Evolutionary conservation across 768 basidiomycete species (phyloP), one percentile per base, ranked within the genome.

Genomic region (Kwoniella dendrophila): DNA sequence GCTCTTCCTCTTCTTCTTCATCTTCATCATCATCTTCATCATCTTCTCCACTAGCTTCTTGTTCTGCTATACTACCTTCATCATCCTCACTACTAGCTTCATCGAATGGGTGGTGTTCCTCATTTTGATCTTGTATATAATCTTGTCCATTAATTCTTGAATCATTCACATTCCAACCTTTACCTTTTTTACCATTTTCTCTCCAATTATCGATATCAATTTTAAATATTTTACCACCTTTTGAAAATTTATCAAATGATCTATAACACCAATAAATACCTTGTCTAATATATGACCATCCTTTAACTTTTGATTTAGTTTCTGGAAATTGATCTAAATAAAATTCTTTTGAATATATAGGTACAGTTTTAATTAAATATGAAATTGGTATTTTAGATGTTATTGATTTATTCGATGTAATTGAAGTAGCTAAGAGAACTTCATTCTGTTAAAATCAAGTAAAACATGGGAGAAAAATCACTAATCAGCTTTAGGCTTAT

Each of bases 231-330:
- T 63, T 61, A 1, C 74, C 72, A 7, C 74, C 74, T 52, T 65
- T 69, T 11, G 74, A 71, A 24, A 61, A 56, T 38, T 75, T 75
- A 49, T 75, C 74, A 27, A 71, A 71, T 0, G 74, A 71, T n/a
- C 67, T 56, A 29, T 68, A 49, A 59, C 71, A 73, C 74, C 75
- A 77, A 56, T 74, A 74, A 2, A 75, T 62, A 2, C 71, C 73
- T 55, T 64, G 63, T 14, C 62, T 66, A 56, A 75, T 56, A 51
- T 72, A 72, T 6, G 56, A 62, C 73, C 73, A 75, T 22, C 73
- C 73, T 40, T 72, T 70, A 4, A 68, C 64, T 32, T 52, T 52
- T 56, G 56, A 68, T 44, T 53, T 56, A 7, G 50, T 63, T 12
- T 58, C 61, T 18, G 66, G 69, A 49, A 69, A 77, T 36, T 72